phyloP scores from a whole-genome alignment of 169 alveolate genomes.

The Eimeria acervulina region DNA sequence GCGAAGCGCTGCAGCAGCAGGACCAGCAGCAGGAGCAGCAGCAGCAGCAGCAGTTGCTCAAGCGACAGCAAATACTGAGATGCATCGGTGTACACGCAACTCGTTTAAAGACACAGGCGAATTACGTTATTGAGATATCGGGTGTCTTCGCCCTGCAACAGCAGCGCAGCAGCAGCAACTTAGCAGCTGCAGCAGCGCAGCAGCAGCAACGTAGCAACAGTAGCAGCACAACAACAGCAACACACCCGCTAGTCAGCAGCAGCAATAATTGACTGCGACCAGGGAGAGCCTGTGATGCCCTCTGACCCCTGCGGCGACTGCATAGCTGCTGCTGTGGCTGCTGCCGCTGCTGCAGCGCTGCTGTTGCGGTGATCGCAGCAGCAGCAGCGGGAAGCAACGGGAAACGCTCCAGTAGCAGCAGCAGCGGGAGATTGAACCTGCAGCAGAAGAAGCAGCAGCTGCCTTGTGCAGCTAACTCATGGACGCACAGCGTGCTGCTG shows the following conservation, averaged over 20 bases:
- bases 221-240: not conserved
- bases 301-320: not conserved
- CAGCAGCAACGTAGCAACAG: constrained; percentile 12
- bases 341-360: not conserved
- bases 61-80: not conserved
- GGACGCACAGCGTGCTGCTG: not conserved
- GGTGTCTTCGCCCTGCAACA: not conserved
- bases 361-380: not conserved
- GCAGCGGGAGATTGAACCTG: constrained; percentile 13
- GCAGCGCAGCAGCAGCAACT: not conserved
- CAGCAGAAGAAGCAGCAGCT: constrained; percentile 23
- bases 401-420: not conserved
- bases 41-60: constrained; percentile 6
- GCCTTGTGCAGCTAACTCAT: constrained; percentile 12
- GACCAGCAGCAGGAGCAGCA: constrained; percentile 2
- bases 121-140: not conserved
- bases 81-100: no score
- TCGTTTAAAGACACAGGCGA: not conserved
- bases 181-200: not conserved
- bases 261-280: not conserved
- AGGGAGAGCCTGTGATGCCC: no score
- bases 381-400: not conserved
- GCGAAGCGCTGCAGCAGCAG: constrained; percentile 6
- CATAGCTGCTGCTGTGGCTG: not conserved
- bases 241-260: constrained; percentile 15